Conservation (phyloP, 2,329 filamentous ascomycete genomes). For the Cordyceps pruinosa region DNA sequence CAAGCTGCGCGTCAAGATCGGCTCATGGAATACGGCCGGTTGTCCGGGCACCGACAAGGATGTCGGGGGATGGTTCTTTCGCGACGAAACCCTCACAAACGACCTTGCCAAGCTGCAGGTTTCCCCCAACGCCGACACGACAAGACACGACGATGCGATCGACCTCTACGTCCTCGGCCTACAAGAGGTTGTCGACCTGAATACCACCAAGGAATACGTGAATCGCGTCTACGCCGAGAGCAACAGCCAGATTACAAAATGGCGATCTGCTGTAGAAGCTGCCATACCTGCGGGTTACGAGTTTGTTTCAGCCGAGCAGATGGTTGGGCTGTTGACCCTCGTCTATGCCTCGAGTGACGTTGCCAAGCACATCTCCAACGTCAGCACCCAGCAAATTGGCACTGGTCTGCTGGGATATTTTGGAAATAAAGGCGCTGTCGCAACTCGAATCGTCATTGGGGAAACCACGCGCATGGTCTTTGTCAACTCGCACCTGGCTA, state of each 20-base stretch:
- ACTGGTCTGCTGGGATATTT: constrained; percentile 89
- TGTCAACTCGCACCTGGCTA: constrained; percentile 85
- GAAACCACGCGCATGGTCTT: constrained; percentile 88
- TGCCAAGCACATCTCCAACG: constrained; percentile 65
- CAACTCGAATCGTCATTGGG: constrained; percentile 73
- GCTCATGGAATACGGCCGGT: constrained; percentile 90
- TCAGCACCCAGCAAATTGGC: constrained; percentile 76
- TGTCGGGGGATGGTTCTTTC: constrained; percentile 80
- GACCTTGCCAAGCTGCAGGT: constrained; percentile 50
- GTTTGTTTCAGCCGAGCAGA: constrained; percentile 72
- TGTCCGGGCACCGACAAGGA: constrained; percentile 82
- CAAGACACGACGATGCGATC: constrained; percentile 48
- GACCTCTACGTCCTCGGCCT: constrained; percentile 85
- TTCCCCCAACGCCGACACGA: constrained; percentile 27
- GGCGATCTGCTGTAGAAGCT: constrained; percentile 69
- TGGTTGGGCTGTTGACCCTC: constrained; percentile 77
- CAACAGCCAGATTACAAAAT: constrained; percentile 62
- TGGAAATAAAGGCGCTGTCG: constrained; percentile 91
- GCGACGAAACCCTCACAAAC: constrained; percentile 63
- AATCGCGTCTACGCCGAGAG: constrained; percentile 61
- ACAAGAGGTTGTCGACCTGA: constrained; percentile 87
- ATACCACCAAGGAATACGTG: constrained; percentile 71
- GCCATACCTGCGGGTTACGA: constrained; percentile 72
- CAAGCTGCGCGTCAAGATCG: constrained; percentile 77
- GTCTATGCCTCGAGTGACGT: constrained; percentile 79